phyloP scores from a whole-genome alignment of 495 filamentous ascomycete species.

The Trichoderma erinaceum region DNA sequence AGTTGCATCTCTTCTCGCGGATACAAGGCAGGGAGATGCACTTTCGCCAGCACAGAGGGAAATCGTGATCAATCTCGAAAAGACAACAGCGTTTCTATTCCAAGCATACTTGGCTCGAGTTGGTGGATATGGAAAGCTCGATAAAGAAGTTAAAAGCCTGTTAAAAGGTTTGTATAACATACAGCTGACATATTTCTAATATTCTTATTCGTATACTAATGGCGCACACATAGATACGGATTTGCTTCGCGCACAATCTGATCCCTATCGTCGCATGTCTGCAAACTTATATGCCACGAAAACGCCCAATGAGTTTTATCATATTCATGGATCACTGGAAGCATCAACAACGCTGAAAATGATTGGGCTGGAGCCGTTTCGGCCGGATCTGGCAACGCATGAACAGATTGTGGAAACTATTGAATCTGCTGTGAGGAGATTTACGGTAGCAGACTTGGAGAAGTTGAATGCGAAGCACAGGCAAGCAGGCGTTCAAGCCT shows the following conservation, averaged over 20 bases:
- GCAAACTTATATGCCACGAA: constrained; percentile 71
- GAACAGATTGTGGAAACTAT: constrained; percentile 59
- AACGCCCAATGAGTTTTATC: constrained; percentile 58
- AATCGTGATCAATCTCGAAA: constrained; percentile 57
- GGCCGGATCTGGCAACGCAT: constrained; percentile 58
- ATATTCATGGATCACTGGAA: constrained; percentile 73
- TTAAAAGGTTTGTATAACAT: constrained; percentile 50
- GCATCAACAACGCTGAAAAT: constrained; percentile 62
- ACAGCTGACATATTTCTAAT: not conserved
- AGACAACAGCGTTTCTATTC: constrained; percentile 60
- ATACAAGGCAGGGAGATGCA: constrained; percentile 43
- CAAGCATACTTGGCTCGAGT: constrained; percentile 67
- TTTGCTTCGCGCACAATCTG: constrained; percentile 61
- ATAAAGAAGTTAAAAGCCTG: constrained; percentile 53
- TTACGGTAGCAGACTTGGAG: constrained; percentile 58
- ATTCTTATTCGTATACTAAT: constrained; percentile 16
- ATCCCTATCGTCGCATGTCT: constrained; percentile 65
- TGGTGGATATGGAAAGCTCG: constrained; percentile 59
- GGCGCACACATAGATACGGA: constrained; percentile 55
- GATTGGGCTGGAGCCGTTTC: constrained; percentile 60
- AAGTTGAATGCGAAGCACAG: constrained; percentile 52
- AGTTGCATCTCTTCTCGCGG: constrained; percentile 56
- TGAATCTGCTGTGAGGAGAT: constrained; percentile 56
- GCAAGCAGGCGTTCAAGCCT: constrained; percentile 61
- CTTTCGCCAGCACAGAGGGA: constrained; percentile 26